Percentiles rank a stretch among this genome's conserved stretches.
These are phyloP conservation scores for Osmozyma mogii DNA, from an alignment of 805 yeast species.

Conservation along the genomic window DNA sequence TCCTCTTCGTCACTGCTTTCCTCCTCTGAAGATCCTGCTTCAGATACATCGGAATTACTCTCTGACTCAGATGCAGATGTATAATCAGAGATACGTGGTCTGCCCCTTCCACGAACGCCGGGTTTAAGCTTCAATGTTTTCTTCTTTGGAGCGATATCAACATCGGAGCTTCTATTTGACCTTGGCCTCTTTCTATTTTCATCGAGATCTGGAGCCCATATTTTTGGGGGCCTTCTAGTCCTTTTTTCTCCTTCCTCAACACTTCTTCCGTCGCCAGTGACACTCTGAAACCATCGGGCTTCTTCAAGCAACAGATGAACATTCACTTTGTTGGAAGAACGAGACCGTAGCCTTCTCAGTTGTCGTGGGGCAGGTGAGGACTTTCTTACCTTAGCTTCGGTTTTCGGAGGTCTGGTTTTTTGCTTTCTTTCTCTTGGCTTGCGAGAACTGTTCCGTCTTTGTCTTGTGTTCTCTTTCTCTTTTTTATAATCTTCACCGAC, in stretches of 20 bases:
- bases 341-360: not conserved
- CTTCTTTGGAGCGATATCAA: constrained; percentile 1
- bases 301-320: constrained; percentile 14
- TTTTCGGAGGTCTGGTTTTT: constrained; percentile 4
- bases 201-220: constrained; percentile 4
- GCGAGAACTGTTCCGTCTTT: constrained; percentile 3
- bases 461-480: constrained; percentile 2
- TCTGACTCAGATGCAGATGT: constrained; percentile 7
- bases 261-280: constrained; percentile 27
- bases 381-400: constrained; percentile 1
- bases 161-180: constrained; percentile 1
- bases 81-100: too few species aligned
- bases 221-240: constrained; percentile 18
- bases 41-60: constrained; percentile 8
- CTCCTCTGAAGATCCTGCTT: constrained; percentile 10
- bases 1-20: constrained; percentile 19
- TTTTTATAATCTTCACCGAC: constrained; percentile 1
- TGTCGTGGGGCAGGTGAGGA: not conserved
- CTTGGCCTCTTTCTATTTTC: constrained; percentile 7
- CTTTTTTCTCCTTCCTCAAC: constrained; percentile 29
- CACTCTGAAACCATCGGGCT: constrained; percentile 31
- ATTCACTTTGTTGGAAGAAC: too few species aligned
- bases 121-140: constrained; percentile 3
- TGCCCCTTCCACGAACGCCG: too few species aligned
- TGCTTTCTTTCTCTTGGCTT: constrained; percentile 2